Conservation (phyloP, 441 rosid species). For the Brassica hybrid region DNA sequence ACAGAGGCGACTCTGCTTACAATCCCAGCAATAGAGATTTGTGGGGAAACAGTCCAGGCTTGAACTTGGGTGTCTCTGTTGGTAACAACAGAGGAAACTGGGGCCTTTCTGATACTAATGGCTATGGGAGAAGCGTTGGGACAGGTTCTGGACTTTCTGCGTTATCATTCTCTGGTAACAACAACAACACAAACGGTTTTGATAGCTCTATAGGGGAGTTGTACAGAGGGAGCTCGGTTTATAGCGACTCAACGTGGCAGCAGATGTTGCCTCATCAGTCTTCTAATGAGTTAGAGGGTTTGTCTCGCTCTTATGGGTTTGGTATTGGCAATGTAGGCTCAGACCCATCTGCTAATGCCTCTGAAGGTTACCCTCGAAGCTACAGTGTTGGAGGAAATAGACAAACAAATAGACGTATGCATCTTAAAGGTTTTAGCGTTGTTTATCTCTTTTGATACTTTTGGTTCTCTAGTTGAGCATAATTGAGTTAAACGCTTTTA, state of each 20-base stretch:
- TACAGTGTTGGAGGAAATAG: conserved; percentile 54
- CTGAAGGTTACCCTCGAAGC: conserved; percentile 60
- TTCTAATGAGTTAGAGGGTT: conserved; percentile 51
- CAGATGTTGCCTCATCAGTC: conserved; percentile 42
- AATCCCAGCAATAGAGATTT: too few species aligned
- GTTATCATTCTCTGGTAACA: conserved; percentile 52
- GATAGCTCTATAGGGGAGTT: conserved; percentile 61
- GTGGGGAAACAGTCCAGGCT: conserved; percentile 28
- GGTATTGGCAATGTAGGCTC: conserved; percentile 55
- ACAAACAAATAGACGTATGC: conserved; percentile 67
- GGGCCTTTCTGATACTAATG: conserved; percentile 53
- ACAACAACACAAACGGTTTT: conserved; percentile 43
- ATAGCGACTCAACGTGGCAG: conserved; percentile 64
- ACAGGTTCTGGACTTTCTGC: conserved; percentile 43
- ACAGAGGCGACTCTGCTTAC: too few species aligned
- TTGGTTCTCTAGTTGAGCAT: neutral
- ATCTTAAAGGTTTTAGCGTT: neutral
- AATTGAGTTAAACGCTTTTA: conserved; percentile 10
- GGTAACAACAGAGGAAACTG: conserved; percentile 63
- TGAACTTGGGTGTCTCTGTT: conserved; percentile 51
- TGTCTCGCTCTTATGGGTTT: conserved; percentile 55
- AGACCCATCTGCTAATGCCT: conserved; percentile 53
- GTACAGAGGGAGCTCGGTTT: conserved; percentile 54
- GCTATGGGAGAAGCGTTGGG: conserved; percentile 54
- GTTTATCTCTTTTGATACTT: conserved; percentile 7